Base-by-base conservation (phyloP, 495 filamentous ascomycete species). In the Podospora anserina region DNA sequence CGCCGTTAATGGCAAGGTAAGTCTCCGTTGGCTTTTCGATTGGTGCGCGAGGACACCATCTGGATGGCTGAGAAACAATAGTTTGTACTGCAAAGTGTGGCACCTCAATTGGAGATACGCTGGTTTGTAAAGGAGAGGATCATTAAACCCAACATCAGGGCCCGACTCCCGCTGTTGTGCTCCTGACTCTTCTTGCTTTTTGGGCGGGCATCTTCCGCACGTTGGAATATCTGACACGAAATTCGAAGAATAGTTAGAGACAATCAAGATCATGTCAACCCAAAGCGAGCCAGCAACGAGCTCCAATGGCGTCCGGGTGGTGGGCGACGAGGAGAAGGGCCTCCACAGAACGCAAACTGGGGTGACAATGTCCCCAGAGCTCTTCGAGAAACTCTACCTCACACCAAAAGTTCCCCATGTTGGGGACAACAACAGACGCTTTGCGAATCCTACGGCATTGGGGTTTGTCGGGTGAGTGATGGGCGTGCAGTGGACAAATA, bases 361-460 rank as follows among this genome's bases (percentile, higher is more conserved):
- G 7, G 78, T 84, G 58, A 82, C 80, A 7, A 82, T 85, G 74
- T 82, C 84, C 5, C 83, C 84, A 16, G 84, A 86, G 79, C 76
- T 86, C 26, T 87, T 86, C 57, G 84, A 87, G 77, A 86, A 86
- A 76, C 81, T 86, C 11, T 87, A 86, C 70, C 79, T 87, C 23
- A 82, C 84, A 2, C 84, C 84, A 1, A 86, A 87, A 67, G 77
- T 81, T 18, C 81, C 81, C 7, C 78, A 81, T 18, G 76, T 77
- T 2, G 82, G 80, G 59, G 84, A 86, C 67, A 79, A 79, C 60
- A 79, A 82, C 74, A 77, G 70, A 65, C 78, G 81, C 4, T 86
- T 86, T 66, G 84, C 84, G n/a, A 85, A 83, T 63, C 83, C 83
- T 3, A 86, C 82, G 11, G 80, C 85, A 3, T 77, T 87, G 53